Conservation (phyloP, 768 basidiomycete genomes). For the Tricholoma saponaceum region DNA sequence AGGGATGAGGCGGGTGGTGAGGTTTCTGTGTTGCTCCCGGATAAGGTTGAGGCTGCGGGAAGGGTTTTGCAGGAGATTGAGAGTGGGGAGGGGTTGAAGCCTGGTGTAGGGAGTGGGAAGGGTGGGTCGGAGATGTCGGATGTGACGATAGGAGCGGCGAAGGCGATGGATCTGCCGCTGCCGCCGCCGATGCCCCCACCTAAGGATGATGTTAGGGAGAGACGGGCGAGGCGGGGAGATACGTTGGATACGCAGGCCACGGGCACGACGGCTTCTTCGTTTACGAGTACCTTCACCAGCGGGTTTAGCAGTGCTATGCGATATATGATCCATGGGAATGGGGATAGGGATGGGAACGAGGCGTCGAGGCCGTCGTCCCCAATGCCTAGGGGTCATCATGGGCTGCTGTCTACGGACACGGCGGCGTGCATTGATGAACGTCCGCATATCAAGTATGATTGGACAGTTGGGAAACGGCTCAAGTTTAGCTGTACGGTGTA, state of each 20-base stretch:
- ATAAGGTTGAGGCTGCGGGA: constrained; percentile 34
- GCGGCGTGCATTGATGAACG: constrained; percentile 52
- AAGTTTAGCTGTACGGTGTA: constrained; percentile 81
- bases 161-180: constrained; percentile 15
- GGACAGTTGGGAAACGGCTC: constrained; percentile 68
- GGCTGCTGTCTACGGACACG: constrained; percentile 39
- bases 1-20: constrained; percentile 48
- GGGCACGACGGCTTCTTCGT: constrained; percentile 27
- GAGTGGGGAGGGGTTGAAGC: constrained; percentile 20
- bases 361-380: constrained; percentile 29
- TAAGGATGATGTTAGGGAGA: constrained; percentile 11
- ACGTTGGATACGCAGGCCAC: not conserved
- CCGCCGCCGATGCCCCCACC: constrained; percentile 24
- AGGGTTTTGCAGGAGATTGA: constrained; percentile 45
- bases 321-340: constrained; percentile 45
- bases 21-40: constrained; percentile 29
- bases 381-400: constrained; percentile 41
- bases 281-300: constrained; percentile 44
- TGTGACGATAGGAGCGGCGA: constrained; percentile 24
- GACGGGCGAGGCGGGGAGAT: not conserved
- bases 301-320: constrained; percentile 58
- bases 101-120: constrained; percentile 28
- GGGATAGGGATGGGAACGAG: too few species aligned
- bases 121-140: constrained; percentile 36
- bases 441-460: constrained; percentile 82